Evolutionary conservation across 192 early-diverging fungal species (phyloP).

Genomic region (Lobosporangium transversale): DNA sequence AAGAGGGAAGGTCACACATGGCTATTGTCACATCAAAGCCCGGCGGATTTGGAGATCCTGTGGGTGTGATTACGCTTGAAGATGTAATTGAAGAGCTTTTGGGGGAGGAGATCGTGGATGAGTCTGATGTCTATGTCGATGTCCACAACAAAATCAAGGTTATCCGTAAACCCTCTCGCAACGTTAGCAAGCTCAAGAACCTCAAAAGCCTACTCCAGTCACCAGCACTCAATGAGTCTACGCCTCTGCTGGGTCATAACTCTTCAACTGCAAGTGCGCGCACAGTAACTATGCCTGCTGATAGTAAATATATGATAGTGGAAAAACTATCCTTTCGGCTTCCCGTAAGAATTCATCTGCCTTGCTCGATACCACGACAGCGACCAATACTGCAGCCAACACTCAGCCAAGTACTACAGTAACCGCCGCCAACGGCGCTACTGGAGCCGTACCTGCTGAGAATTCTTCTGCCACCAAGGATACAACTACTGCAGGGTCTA

Average conservation of each 20-base stretch:
- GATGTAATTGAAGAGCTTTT: conserved; percentile 89
- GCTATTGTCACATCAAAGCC: conserved; percentile 68
- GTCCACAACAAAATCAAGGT: conserved; percentile 67
- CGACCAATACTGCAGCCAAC: conserved; percentile 8
- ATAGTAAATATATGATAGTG: conserved; percentile 39
- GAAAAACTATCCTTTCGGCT: conserved; percentile 49
- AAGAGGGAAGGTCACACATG: conserved; percentile 85
- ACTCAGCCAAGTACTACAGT: background rate
- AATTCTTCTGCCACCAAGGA: background rate
- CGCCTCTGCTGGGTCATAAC: conserved; percentile 8
- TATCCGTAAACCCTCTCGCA: conserved; percentile 56
- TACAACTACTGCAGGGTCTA: background rate
- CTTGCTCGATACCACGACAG: conserved; percentile 8
- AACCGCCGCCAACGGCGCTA: too few species aligned
- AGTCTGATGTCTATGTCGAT: conserved; percentile 74
- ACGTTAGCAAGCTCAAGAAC: conserved; percentile 44
- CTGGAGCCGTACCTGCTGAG: background rate
- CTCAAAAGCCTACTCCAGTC: conserved; percentile 32
- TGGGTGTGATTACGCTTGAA: conserved; percentile 82
- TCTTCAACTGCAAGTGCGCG: too few species aligned
- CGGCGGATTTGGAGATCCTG: conserved; percentile 61
- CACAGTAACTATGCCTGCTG: conserved; percentile 15
- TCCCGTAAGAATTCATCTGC: background rate
- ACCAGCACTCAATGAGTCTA: conserved; percentile 21
- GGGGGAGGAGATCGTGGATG: conserved; percentile 86